Evolutionary conservation across 768 basidiomycete species (phyloP).

Genomic region (Rhizopogon vesiculosus): DNA sequence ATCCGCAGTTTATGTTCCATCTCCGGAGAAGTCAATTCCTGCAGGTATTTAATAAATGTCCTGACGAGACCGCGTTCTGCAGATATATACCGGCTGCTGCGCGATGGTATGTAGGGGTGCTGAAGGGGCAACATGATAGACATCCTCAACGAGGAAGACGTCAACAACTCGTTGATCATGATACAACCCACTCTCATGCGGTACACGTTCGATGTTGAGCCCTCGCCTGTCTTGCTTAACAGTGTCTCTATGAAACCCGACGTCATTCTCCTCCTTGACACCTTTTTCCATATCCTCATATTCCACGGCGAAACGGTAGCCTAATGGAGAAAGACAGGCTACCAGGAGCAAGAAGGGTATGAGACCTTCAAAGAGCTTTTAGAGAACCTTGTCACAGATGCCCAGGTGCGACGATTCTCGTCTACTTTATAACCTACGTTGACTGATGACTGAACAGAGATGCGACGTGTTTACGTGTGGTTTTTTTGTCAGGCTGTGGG

Average conservation of each 20-base stretch:
- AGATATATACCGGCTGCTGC: constrained; percentile 43
- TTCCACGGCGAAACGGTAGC: constrained; percentile 98
- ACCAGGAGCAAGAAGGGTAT: constrained; percentile 97
- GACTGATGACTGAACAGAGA: neutral
- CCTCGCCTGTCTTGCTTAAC: constrained; percentile 94
- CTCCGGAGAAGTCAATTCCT: constrained; percentile 94
- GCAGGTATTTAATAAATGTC: constrained; percentile 99
- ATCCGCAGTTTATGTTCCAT: constrained; percentile 99
- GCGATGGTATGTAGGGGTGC: neutral
- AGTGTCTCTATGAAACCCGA: constrained; percentile 97
- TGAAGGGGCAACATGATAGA: constrained; percentile 34
- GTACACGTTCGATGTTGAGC: constrained; percentile 86
- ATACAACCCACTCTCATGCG: constrained; percentile 99
- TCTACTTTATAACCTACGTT: neutral
- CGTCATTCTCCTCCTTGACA: constrained; percentile 93
- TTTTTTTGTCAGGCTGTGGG: constrained; percentile 49
- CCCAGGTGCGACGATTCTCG: constrained; percentile 51
- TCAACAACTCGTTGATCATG: constrained; percentile 99
- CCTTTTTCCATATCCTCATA: constrained; percentile 99
- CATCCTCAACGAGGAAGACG: constrained; percentile 95
- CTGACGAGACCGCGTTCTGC: constrained; percentile 99
- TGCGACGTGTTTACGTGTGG: neutral
- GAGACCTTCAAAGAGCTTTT: constrained; percentile 97
- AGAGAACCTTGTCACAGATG: constrained; percentile 81
- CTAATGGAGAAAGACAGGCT: too few species aligned